phyloP scores from a whole-genome alignment of 2,329 filamentous ascomycete species.

The Bretziella fagacearum region DNA sequence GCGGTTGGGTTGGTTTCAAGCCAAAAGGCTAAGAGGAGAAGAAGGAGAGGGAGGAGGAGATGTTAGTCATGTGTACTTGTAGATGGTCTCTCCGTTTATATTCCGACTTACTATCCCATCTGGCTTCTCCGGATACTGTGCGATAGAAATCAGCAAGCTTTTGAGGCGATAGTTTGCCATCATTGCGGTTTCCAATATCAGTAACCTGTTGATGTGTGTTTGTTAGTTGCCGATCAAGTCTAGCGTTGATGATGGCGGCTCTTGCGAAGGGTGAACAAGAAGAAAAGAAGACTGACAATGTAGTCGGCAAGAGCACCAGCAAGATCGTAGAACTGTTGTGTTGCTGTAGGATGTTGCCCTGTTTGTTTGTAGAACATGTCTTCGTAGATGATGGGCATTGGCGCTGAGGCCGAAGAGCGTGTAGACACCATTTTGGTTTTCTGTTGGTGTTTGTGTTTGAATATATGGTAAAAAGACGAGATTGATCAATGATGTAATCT shows the following conservation, averaged over 20 bases:
- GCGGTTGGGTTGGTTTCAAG: slow-evolving; percentile 53
- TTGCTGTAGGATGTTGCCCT: slow-evolving; percentile 6
- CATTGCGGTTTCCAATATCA: slow-evolving; percentile 40
- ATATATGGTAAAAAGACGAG: neutral
- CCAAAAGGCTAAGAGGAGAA: slow-evolving; percentile 47
- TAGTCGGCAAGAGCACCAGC: slow-evolving; percentile 11
- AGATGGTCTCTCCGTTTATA: too few relatives aligned
- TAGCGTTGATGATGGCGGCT: neutral
- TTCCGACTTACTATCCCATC: slow-evolving; percentile 50
- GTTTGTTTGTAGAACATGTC: slow-evolving; percentile 12
- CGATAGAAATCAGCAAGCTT: slow-evolving; percentile 67
- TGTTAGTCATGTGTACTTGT: neutral
- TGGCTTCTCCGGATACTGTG: slow-evolving; percentile 42
- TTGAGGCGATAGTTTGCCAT: slow-evolving; percentile 39
- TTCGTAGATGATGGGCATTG: slow-evolving; percentile 9
- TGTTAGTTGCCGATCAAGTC: slow-evolving; percentile 1
- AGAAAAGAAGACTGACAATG: slow-evolving; percentile 5
- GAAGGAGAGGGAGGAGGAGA: neutral
- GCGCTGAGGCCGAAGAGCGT: slow-evolving; percentile 1
- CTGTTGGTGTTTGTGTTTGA: neutral
- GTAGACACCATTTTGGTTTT: neutral
- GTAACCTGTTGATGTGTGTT: slow-evolving; percentile 27
- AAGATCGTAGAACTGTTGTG: slow-evolving; percentile 11
- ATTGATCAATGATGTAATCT: neutral
- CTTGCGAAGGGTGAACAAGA: neutral